These are phyloP conservation scores for Blastobotrys americana DNA, from an alignment of 805 yeast species.

Conservation along the genomic window DNA sequence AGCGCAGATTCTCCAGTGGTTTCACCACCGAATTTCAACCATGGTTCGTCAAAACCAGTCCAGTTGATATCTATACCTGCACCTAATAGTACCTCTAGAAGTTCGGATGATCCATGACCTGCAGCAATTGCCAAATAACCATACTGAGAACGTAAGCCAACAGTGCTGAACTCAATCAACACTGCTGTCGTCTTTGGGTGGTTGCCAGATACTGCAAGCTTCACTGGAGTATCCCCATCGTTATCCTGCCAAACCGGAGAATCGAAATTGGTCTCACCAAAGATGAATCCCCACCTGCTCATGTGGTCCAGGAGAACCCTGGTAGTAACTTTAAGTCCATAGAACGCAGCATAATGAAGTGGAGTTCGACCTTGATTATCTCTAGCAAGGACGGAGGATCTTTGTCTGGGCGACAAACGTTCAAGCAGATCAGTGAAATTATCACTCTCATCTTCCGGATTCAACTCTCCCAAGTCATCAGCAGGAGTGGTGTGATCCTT, in stretches of 20 bases:
- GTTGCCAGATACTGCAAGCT: conserved; percentile 71
- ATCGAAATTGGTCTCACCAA: conserved; percentile 17
- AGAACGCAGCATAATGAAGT: conserved; percentile 82
- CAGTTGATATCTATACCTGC: conserved; percentile 58
- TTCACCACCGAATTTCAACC: too few relatives aligned
- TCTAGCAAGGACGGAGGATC: conserved; percentile 50
- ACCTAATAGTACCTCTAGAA: conserved; percentile 47
- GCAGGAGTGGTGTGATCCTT: conserved; percentile 39
- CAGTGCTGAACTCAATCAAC: conserved; percentile 36
- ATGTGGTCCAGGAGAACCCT: conserved; percentile 49
- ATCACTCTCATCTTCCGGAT: conserved; percentile 48
- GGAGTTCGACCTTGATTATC: conserved; percentile 82
- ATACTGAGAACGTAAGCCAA: conserved; percentile 46
- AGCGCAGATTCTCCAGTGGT: conserved; percentile 60
- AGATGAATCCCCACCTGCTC: conserved; percentile 44
- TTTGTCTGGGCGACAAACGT: conserved; percentile 46
- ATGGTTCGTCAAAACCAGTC: conserved; percentile 43
- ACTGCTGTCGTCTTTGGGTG: conserved; percentile 70
- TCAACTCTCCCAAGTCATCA: conserved; percentile 57
- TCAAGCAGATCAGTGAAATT: conserved; percentile 56
- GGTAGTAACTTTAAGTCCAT: conserved; percentile 64
- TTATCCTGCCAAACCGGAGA: conserved; percentile 42
- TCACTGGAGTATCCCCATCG: conserved; percentile 74
- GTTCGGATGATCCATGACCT: conserved; percentile 51
- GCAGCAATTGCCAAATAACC: conserved; percentile 63